Percentiles rank a stretch among this genome's conserved stretches.
Conservation (phyloP, 31 red algal species). For the Pterothamnion heteromorphum region DNA sequence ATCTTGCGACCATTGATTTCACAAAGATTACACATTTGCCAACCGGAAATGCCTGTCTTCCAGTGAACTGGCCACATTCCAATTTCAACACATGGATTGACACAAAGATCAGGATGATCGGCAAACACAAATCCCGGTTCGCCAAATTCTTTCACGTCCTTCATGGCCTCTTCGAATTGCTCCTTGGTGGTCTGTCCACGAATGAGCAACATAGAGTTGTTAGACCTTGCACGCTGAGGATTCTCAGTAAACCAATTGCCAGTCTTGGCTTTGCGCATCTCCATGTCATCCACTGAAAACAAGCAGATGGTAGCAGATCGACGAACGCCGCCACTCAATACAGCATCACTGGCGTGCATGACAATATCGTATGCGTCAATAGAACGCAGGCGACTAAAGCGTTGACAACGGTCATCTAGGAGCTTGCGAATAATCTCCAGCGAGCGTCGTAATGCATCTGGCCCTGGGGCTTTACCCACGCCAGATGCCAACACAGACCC, state of each 20-base stretch:
- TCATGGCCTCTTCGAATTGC: background rate
- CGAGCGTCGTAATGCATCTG: background rate
- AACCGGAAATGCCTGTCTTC: background rate
- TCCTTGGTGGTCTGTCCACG: background rate
- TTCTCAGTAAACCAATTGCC: background rate
- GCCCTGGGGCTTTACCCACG: background rate
- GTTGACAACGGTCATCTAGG: background rate
- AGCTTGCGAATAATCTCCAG: background rate
- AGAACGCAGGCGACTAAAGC: background rate
- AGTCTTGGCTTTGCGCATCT: background rate
- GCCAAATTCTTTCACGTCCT: background rate
- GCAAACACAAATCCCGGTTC: background rate
- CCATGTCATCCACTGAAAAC: background rate
- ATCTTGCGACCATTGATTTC: background rate
- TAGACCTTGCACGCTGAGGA: background rate
- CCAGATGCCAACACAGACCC: background rate
- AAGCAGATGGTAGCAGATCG: background rate
- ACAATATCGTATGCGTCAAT: background rate
- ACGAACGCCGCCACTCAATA: background rate
- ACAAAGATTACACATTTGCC: background rate
- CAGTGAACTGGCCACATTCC: background rate
- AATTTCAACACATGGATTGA: slow-evolving; percentile 13
- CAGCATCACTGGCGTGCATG: background rate
- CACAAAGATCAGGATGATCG: background rate
- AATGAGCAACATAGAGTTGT: background rate